A percentile compares a stretch with the other conserved stretches of the same genome.
These are phyloP conservation scores for Mycena amicta DNA, from an alignment of 768 basidiomycete species.

Conservation along the genomic window DNA sequence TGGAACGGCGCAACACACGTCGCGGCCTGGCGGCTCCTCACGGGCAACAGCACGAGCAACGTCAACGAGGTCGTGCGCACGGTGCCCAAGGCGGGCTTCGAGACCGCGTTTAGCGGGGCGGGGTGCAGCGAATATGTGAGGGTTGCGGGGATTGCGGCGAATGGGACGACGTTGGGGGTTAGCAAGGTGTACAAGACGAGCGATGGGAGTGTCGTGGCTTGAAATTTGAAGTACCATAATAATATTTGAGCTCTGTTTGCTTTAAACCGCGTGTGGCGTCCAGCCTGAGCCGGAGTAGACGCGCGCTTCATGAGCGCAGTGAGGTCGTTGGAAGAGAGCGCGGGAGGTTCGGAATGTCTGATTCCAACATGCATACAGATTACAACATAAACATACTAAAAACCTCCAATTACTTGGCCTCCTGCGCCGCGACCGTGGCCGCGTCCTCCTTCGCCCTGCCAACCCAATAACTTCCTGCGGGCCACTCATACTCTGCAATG, in stretches of 20 bases:
- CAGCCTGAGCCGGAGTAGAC: too few relatives aligned
- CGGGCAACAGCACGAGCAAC: not conserved
- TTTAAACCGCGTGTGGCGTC: too few relatives aligned
- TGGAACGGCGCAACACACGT: conserved; percentile 26
- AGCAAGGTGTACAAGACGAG: too few relatives aligned
- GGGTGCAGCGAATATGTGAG: conserved; percentile 1
- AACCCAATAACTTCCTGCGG: conserved; percentile 82
- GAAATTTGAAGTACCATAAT: too few relatives aligned
- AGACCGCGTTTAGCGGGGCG: conserved; percentile 16
- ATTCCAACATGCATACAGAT: too few relatives aligned
- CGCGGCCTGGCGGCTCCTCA: conserved; percentile 10
- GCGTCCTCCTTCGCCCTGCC: conserved; percentile 23
- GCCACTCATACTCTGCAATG: conserved; percentile 85
- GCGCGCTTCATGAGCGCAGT: too few relatives aligned
- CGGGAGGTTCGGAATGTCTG: too few relatives aligned
- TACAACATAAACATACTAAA: too few relatives aligned
- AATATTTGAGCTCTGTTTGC: too few relatives aligned
- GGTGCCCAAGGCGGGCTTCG: conserved; percentile 17
- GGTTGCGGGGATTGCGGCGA: conserved; percentile 7
- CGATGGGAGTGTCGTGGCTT: too few relatives aligned
- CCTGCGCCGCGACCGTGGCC: not conserved
- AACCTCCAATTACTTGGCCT: too few relatives aligned
- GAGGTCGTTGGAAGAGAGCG: too few relatives aligned
- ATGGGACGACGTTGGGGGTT: conserved; percentile 13
- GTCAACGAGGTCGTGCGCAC: not conserved